These are phyloP conservation scores for Penicillium crustosum DNA, from an alignment of 2,329 filamentous ascomycete species.

Conservation along the genomic window DNA sequence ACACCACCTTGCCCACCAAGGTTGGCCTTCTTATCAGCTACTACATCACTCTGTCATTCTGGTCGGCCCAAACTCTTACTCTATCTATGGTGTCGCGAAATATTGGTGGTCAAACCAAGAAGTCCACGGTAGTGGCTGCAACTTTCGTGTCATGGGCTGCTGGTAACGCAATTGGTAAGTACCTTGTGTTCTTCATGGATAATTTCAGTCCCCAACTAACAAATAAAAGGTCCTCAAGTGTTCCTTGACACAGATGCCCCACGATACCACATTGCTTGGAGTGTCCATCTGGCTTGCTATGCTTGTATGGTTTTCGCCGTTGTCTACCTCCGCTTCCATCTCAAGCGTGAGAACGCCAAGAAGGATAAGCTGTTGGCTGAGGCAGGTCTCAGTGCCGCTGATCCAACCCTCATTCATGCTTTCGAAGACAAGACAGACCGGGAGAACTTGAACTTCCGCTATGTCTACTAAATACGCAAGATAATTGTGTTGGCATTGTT, in stretches of 20 bases:
- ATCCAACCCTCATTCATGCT: slow-evolving; percentile 50
- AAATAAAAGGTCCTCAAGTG: slow-evolving; percentile 56
- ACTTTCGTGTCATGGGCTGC: slow-evolving; percentile 70
- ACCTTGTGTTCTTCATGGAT: not conserved
- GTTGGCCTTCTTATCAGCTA: slow-evolving; percentile 70
- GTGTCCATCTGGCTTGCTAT: slow-evolving; percentile 70
- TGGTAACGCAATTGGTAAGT: slow-evolving; percentile 64
- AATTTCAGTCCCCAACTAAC: not conserved
- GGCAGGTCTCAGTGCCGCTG: slow-evolving; percentile 44
- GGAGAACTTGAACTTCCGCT: slow-evolving; percentile 62
- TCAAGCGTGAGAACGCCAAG: slow-evolving; percentile 54
- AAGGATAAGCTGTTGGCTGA: slow-evolving; percentile 52
- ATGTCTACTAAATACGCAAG: slow-evolving; percentile 47
- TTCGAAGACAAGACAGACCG: slow-evolving; percentile 65
- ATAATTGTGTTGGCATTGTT: not conserved
- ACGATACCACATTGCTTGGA: slow-evolving; percentile 67
- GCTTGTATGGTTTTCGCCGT: slow-evolving; percentile 52
- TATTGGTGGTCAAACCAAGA: slow-evolving; percentile 72
- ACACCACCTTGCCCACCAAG: slow-evolving; percentile 53
- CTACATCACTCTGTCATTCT: slow-evolving; percentile 76
- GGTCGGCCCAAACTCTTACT: slow-evolving; percentile 67
- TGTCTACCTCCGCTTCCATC: slow-evolving; percentile 2
- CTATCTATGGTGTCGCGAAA: slow-evolving; percentile 69
- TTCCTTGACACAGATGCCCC: slow-evolving; percentile 62
- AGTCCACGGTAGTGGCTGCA: slow-evolving; percentile 64